These are phyloP conservation scores for Phaeotremella skinneri DNA, from an alignment of 768 basidiomycete species.

Conservation along the genomic window DNA sequence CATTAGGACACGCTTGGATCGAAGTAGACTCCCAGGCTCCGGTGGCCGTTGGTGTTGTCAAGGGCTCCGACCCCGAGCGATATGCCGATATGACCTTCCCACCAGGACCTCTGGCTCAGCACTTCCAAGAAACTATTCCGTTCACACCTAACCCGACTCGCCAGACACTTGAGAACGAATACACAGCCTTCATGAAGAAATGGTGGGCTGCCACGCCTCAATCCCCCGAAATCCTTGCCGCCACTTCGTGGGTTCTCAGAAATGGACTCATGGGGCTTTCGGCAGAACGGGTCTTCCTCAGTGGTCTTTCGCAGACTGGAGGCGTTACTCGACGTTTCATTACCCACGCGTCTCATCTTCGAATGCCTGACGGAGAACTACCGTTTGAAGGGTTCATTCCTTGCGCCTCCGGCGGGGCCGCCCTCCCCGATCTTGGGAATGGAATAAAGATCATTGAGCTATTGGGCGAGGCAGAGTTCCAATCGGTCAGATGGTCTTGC, in stretches of 20 bases:
- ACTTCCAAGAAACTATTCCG: slow-evolving; percentile 11
- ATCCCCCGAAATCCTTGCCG: slow-evolving; percentile 7
- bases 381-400: slow-evolving; percentile 11
- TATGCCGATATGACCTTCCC: slow-evolving; percentile 6
- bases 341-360: slow-evolving; percentile 8
- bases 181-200: slow-evolving; percentile 3
- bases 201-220: slow-evolving; percentile 9
- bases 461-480: slow-evolving; percentile 10
- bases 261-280: neutral
- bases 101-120: neutral
- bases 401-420: neutral
- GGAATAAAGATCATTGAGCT: slow-evolving; percentile 7
- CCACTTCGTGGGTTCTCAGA: neutral
- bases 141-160: slow-evolving; percentile 9
- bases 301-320: slow-evolving; percentile 8
- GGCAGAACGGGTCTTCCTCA: slow-evolving; percentile 5
- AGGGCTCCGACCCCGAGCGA: slow-evolving; percentile 1
- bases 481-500: slow-evolving; percentile 10
- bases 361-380: neutral
- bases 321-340: slow-evolving; percentile 10
- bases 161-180: slow-evolving; percentile 9
- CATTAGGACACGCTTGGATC: slow-evolving; percentile 8
- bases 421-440: neutral
- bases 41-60: slow-evolving; percentile 6
- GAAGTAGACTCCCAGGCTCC: slow-evolving; percentile 11